Percentiles rank a stretch among this genome's conserved stretches.
Evolutionary conservation across 192 early-diverging fungal species (phyloP).

Genomic region (Backusella psychrophila): DNA sequence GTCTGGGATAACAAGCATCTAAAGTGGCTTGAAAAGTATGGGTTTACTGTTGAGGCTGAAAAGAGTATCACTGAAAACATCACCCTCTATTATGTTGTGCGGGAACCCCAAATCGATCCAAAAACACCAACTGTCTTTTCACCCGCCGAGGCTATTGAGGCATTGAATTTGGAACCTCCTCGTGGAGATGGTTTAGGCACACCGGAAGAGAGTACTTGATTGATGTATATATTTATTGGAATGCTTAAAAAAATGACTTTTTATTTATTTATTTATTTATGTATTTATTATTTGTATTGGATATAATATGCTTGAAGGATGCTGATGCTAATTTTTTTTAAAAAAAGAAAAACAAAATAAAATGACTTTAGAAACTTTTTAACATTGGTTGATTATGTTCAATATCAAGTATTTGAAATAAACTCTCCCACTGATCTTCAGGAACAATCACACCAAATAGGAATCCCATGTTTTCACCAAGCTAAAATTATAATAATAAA

Average conservation of each 20-base stretch:
- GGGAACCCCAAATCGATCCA: neutral
- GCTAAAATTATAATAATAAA: conserved; percentile 9
- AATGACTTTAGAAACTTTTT: neutral
- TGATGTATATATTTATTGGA: neutral
- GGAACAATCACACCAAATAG: conserved; percentile 35
- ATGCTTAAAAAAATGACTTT: neutral
- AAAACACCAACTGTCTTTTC: neutral
- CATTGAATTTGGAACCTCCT: neutral
- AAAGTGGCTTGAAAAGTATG: conserved; percentile 5
- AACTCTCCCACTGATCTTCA: conserved; percentile 30
- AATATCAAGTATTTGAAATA: conserved; percentile 15
- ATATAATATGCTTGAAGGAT: neutral
- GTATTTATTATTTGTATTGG: neutral
- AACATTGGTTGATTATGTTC: neutral
- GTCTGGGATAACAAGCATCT: neutral
- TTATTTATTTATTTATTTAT: neutral
- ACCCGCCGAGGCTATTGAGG: neutral
- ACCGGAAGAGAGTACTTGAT: neutral
- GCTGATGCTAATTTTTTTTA: neutral
- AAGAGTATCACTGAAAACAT: neutral
- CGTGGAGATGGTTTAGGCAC: neutral
- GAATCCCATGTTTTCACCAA: conserved; percentile 29
- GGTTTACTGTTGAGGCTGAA: conserved; percentile 1
- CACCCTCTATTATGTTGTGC: neutral
- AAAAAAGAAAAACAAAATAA: neutral